These are phyloP conservation scores for Aspergillus bertholletiae DNA, from an alignment of 495 filamentous ascomycete genomes.

Conservation along the genomic window DNA sequence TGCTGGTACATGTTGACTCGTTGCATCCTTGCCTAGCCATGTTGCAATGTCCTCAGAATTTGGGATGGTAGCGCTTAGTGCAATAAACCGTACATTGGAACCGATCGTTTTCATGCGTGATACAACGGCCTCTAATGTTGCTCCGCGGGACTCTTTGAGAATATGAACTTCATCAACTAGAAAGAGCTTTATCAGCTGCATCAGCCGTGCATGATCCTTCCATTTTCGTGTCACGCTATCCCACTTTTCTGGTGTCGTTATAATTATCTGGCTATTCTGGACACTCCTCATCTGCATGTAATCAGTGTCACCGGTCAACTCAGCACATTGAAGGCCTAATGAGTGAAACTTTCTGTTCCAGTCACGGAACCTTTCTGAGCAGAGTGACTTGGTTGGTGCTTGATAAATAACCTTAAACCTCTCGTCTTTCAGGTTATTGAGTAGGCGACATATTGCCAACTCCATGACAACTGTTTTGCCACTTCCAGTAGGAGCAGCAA, in stretches of 20 bases:
- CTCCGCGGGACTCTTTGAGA: constrained; percentile 82
- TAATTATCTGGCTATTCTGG: constrained; percentile 81
- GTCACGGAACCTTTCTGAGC: constrained; percentile 75
- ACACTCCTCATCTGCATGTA: constrained; percentile 67
- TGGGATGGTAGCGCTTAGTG: constrained; percentile 88
- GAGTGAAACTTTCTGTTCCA: constrained; percentile 83
- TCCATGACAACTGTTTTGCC: constrained; percentile 93
- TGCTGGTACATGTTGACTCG: constrained; percentile 65
- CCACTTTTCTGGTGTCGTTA: constrained; percentile 98
- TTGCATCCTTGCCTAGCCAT: constrained; percentile 82
- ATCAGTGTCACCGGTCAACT: constrained; percentile 91
- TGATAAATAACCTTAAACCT: constrained; percentile 93
- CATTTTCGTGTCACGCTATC: constrained; percentile 95
- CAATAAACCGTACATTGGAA: constrained; percentile 83
- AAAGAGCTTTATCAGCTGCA: constrained; percentile 85
- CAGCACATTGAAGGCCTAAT: constrained; percentile 72
- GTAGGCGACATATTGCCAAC: constrained; percentile 81
- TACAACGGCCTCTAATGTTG: constrained; percentile 91
- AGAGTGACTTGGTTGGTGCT: constrained; percentile 91
- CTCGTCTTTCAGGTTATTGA: constrained; percentile 56
- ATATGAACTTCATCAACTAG: constrained; percentile 97
- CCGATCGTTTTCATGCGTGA: constrained; percentile 95
- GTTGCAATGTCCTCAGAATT: constrained; percentile 87
- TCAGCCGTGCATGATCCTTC: constrained; percentile 81
- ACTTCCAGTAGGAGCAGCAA: constrained; percentile 88